A percentile compares a stretch with the other conserved stretches of the same genome.
These are phyloP conservation scores for Blastocystis sp. DNA, from an alignment of 352 stramenopile genomes.

Conservation along the genomic window DNA sequence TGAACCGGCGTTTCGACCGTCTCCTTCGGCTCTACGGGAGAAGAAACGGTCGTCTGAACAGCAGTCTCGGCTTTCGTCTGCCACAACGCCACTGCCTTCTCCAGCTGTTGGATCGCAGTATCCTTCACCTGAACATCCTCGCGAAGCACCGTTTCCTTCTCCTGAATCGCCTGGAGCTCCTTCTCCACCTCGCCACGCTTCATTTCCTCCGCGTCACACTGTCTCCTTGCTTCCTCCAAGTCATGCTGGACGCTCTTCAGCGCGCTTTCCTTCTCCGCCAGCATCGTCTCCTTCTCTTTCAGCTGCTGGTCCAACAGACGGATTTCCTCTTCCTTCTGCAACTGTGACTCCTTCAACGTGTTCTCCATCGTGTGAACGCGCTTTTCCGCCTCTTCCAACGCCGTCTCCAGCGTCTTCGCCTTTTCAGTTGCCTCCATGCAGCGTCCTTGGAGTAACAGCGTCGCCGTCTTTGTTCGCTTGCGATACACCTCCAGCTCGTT, in stretches of 20 bases:
- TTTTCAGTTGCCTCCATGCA: background rate
- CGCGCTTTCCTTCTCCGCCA: background rate
- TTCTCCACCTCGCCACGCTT: background rate
- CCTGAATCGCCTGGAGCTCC: background rate
- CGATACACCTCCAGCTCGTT: constrained; percentile 14
- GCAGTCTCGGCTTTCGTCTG: background rate
- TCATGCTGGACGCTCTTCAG: background rate
- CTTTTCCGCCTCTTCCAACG: background rate
- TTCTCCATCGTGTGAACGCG: background rate
- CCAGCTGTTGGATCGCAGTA: background rate
- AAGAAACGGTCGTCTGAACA: too few relatives aligned
- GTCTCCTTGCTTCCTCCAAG: background rate
- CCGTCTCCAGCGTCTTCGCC: background rate
- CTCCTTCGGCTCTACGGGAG: too few relatives aligned
- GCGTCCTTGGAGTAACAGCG: constrained; percentile 5
- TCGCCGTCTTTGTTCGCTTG: constrained; percentile 31
- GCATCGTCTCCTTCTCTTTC: background rate
- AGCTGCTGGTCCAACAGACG: background rate
- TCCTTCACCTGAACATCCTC: background rate
- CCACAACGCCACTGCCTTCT: background rate
- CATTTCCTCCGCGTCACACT: background rate
- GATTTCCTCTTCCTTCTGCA: background rate
- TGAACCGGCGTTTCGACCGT: background rate
- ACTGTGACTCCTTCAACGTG: background rate
- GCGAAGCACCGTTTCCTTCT: background rate